These are phyloP conservation scores for Sphaerostilbella broomeana DNA, from an alignment of 2,329 filamentous ascomycete species.

Conservation along the genomic window DNA sequence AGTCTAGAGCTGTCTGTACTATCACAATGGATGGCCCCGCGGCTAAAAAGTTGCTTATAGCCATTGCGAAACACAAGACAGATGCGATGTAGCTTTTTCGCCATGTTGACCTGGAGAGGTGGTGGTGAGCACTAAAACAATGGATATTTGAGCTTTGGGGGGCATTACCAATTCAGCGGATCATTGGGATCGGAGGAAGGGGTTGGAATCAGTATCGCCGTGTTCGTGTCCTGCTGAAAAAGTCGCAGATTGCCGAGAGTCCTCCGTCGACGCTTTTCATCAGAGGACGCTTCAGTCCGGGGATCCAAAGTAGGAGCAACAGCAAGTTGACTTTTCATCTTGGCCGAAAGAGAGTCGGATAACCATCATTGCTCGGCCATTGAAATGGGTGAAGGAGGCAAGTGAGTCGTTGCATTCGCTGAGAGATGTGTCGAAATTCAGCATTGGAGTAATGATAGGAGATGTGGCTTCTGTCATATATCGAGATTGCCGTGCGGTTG, in stretches of 20 bases:
- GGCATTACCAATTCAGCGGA: conserved; percentile 46
- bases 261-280: conserved; percentile 16
- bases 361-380: too few species aligned
- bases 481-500: too few species aligned
- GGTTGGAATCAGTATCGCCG: conserved; percentile 44
- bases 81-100: conserved; percentile 45
- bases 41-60: conserved; percentile 51
- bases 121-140: conserved; percentile 8
- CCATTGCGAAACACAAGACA: conserved; percentile 46
- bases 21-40: conserved; percentile 50
- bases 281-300: conserved; percentile 3
- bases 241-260: conserved; percentile 38
- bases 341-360: not conserved
- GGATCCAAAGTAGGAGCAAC: conserved; percentile 11
- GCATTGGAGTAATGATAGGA: too few species aligned
- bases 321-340: not conserved
- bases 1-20: conserved; percentile 38
- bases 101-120: conserved; percentile 31
- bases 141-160: not conserved
- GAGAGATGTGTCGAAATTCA: too few species aligned
- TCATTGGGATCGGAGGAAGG: conserved; percentile 48
- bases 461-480: too few species aligned
- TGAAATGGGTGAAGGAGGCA: too few species aligned
- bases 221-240: conserved; percentile 35
- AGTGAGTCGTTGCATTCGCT: too few species aligned